Evolutionary conservation across 1,139 yeast genomes (phyloP).

Genomic region (Geotrichum cucujoidarum): DNA sequence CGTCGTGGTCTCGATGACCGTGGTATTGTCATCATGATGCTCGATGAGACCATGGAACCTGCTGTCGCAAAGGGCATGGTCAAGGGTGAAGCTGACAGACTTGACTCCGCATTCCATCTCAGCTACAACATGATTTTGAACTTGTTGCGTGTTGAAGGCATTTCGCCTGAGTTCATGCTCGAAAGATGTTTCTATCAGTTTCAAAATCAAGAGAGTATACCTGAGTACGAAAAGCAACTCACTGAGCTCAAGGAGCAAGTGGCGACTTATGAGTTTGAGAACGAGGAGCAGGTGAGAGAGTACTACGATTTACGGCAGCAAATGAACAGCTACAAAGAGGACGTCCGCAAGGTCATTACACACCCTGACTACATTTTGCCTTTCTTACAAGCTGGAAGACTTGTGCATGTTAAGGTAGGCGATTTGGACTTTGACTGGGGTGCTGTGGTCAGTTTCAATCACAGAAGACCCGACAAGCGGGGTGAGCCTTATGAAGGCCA

Average conservation of each 20-base stretch:
- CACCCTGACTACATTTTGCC: constrained; percentile 86
- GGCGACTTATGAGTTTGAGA: constrained; percentile 55
- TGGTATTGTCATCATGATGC: constrained; percentile 98
- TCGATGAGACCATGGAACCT: constrained; percentile 98
- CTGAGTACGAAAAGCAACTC: constrained; percentile 66
- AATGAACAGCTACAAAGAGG: constrained; percentile 64
- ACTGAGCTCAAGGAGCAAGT: constrained; percentile 48
- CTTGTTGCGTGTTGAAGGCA: constrained; percentile 93
- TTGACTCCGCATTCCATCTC: constrained; percentile 93
- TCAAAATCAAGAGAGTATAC: constrained; percentile 88
- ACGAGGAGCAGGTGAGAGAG: constrained; percentile 68
- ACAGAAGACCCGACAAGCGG: constrained; percentile 44
- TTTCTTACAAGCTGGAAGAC: constrained; percentile 84
- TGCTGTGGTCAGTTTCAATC: constrained; percentile 70
- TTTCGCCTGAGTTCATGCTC: constrained; percentile 95
- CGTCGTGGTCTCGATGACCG: constrained; percentile 99
- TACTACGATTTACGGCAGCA: constrained; percentile 78
- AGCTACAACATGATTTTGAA: constrained; percentile 97
- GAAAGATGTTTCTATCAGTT: constrained; percentile 92
- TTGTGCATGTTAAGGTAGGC: constrained; percentile 59
- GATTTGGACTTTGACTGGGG: constrained; percentile 87
- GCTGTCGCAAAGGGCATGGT: constrained; percentile 99
- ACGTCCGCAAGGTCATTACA: constrained; percentile 75
- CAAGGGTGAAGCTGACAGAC: constrained; percentile 93
- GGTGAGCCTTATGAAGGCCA: constrained; percentile 54